phyloP scores from a whole-genome alignment of 2,329 filamentous ascomycete genomes.

The Aspergillus sp. region DNA sequence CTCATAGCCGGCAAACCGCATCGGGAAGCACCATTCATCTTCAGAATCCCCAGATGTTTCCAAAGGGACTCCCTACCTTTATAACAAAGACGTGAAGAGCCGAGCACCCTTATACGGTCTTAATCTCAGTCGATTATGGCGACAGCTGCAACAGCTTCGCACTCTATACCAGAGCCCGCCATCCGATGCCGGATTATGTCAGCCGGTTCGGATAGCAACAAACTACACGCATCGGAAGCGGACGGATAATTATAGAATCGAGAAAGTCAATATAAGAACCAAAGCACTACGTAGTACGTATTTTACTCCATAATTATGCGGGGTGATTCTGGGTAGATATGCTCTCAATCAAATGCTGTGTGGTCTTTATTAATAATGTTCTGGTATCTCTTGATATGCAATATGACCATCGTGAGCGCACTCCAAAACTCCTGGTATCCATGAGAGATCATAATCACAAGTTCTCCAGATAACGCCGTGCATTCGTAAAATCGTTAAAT shows the following conservation, averaged over 20 bases:
- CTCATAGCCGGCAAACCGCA: constrained; percentile 7
- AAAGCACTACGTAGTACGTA: neutral
- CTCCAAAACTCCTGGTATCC: constrained; percentile 1
- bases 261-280: constrained; percentile 22
- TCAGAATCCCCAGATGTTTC: neutral
- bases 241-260: constrained; percentile 23
- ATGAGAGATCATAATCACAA: neutral
- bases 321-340: neutral
- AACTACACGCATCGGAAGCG: constrained; percentile 14
- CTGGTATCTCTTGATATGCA: neutral
- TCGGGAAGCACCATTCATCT: neutral
- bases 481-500: neutral
- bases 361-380: neutral
- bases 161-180: neutral
- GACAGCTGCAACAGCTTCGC: neutral
- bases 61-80: neutral
- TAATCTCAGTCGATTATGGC: neutral
- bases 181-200: neutral
- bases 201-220: neutral
- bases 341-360: neutral
- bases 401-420: neutral
- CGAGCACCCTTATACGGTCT: neutral
- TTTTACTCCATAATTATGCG: neutral
- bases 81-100: neutral
- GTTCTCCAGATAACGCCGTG: neutral